Percentiles rank a stretch among this genome's conserved stretches.
phyloP scores from a whole-genome alignment of 75 land plant genomes.

The Cunninghamia lanceolata region DNA sequence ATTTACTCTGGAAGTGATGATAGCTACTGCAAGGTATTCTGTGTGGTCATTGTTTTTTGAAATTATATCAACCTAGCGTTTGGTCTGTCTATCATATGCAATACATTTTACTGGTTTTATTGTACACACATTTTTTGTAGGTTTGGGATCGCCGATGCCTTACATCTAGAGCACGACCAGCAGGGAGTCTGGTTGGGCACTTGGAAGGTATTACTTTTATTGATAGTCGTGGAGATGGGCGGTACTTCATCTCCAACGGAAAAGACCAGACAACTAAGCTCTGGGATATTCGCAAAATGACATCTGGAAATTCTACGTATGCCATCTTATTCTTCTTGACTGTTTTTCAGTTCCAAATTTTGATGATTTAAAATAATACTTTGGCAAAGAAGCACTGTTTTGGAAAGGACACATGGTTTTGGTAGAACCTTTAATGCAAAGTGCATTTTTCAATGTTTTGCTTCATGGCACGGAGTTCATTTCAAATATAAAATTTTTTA shows the following conservation, averaged over 20 bases:
- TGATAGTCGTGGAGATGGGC: slow-evolving; percentile 92
- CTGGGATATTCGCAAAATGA: slow-evolving; percentile 95
- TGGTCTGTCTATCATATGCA: not conserved
- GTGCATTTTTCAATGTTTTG: not conserved
- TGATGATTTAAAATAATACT: not conserved
- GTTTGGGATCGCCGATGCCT: slow-evolving; percentile 98
- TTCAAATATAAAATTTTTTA: not conserved
- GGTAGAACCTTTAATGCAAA: not conserved
- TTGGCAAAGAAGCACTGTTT: not conserved
- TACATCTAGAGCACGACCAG: slow-evolving; percentile 39
- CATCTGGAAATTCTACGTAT: slow-evolving; percentile 45
- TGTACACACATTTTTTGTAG: slow-evolving; percentile 21
- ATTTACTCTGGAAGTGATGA: slow-evolving; percentile 98
- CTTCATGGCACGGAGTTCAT: not conserved
- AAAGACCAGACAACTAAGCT: slow-evolving; percentile 92
- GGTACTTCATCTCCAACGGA: slow-evolving; percentile 91
- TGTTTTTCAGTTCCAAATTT: not conserved
- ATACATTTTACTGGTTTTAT: not conserved
- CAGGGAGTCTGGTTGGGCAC: slow-evolving; percentile 80
- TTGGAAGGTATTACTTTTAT: slow-evolving; percentile 90
- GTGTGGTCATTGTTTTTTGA: not conserved
- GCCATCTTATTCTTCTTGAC: slow-evolving; percentile 2
- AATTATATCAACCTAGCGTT: not conserved
- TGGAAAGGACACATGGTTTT: not conserved
- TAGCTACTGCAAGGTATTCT: slow-evolving; percentile 70